A percentile compares a stretch with the other conserved stretches of the same genome.
phyloP scores from a whole-genome alignment of 176 grass and related monocot species.

The Alloteropsis semialata region DNA sequence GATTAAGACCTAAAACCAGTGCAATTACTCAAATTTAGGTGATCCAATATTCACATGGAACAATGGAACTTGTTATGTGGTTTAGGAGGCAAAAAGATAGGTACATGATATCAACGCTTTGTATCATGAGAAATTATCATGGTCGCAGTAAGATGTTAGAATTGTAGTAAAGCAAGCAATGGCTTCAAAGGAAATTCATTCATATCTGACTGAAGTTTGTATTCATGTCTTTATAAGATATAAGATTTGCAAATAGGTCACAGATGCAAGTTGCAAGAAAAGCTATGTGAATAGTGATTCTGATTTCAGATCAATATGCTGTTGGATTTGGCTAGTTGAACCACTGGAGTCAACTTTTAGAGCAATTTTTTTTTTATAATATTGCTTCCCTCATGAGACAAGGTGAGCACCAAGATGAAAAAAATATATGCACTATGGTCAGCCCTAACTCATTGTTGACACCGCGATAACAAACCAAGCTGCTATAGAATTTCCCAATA shows the following conservation, averaged over 20 bases:
- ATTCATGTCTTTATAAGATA: neutral
- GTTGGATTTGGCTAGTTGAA: neutral
- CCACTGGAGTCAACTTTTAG: neutral
- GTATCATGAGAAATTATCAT: neutral
- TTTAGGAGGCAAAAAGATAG: neutral
- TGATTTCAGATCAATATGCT: neutral
- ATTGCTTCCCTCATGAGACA: neutral
- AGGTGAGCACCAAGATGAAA: neutral
- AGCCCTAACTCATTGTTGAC: neutral
- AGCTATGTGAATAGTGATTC: slow-evolving; percentile 12
- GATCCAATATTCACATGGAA: neutral
- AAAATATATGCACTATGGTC: neutral
- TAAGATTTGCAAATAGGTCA: neutral
- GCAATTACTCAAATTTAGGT: neutral
- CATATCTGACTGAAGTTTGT: neutral
- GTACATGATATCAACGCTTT: neutral
- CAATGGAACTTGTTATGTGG: neutral
- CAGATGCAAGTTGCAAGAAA: too few species aligned
- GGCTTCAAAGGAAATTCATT: slow-evolving; percentile 11
- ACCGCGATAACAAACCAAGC: neutral
- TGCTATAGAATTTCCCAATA: neutral
- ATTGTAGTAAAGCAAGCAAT: neutral
- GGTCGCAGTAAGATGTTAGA: neutral
- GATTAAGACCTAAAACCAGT: neutral
- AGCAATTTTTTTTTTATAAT: neutral